phyloP scores from a whole-genome alignment of 306 rosid species.

The Sphenostylis stenocarpa region DNA sequence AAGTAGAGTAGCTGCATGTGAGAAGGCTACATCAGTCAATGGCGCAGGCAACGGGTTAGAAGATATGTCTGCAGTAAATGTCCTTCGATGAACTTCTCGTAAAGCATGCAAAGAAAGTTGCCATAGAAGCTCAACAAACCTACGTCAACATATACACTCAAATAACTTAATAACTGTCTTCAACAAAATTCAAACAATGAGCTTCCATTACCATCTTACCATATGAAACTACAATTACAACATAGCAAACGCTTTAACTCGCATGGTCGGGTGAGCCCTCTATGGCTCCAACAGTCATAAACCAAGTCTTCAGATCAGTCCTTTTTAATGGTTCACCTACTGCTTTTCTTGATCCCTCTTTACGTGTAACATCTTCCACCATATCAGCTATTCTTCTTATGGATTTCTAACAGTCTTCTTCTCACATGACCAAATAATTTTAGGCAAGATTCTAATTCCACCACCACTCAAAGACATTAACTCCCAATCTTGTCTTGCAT shows the following conservation, averaged over 20 bases:
- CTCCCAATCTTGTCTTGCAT: neutral
- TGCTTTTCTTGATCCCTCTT: neutral
- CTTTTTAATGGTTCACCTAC: neutral
- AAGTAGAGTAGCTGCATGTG: slow-evolving; percentile 97
- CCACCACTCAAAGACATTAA: neutral
- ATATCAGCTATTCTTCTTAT: neutral
- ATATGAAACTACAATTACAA: slow-evolving; percentile 12
- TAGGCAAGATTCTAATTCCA: neutral
- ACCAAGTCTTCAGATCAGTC: neutral
- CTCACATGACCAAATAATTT: neutral
- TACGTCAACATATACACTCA: slow-evolving; percentile 37
- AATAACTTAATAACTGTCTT: slow-evolving; percentile 10
- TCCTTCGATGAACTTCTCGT: slow-evolving; percentile 94
- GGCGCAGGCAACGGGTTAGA: slow-evolving; percentile 93
- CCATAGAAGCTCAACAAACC: slow-evolving; percentile 99
- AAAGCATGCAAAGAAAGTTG: slow-evolving; percentile 99
- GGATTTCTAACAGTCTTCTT: neutral
- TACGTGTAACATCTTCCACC: neutral
- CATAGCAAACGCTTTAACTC: neutral
- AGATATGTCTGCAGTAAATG: slow-evolving; percentile 81
- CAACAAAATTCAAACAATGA: slow-evolving; percentile 1
- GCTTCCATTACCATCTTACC: slow-evolving; percentile 15
- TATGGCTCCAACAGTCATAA: neutral
- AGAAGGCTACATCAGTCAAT: slow-evolving; percentile 94
- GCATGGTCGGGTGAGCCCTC: neutral